A percentile compares a stretch with the other conserved stretches of the same genome.
phyloP scores from a whole-genome alignment of 495 filamentous ascomycete species.

The Articulospora tetracladia region DNA sequence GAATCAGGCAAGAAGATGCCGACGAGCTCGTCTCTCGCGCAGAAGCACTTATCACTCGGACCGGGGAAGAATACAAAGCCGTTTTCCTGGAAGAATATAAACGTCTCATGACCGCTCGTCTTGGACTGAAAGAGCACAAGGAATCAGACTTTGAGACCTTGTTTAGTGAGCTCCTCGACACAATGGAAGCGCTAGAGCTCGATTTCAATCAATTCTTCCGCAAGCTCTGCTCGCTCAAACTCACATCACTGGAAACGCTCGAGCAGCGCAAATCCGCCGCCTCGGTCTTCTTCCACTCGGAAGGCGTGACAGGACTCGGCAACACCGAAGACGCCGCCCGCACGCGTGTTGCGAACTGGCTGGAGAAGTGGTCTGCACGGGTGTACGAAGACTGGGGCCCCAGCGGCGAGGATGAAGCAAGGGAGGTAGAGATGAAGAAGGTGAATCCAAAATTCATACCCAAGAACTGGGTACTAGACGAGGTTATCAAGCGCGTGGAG shows the following conservation, averaged over 20 bases:
- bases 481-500: slow-evolving; percentile 85
- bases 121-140: slow-evolving; percentile 65
- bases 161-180: slow-evolving; percentile 77
- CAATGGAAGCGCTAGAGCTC: slow-evolving; percentile 70
- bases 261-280: slow-evolving; percentile 54
- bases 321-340: slow-evolving; percentile 54
- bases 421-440: slow-evolving; percentile 69
- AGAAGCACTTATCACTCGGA: slow-evolving; percentile 71
- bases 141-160: slow-evolving; percentile 72
- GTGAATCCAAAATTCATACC: slow-evolving; percentile 93
- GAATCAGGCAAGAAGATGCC: slow-evolving; percentile 63
- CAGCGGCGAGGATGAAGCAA: slow-evolving; percentile 48
- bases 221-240: slow-evolving; percentile 54
- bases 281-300: slow-evolving; percentile 65
- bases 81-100: slow-evolving; percentile 87
- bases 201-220: slow-evolving; percentile 95
- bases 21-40: slow-evolving; percentile 71
- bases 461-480: slow-evolving; percentile 87
- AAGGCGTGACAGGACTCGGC: slow-evolving; percentile 51
- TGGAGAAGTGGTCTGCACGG: slow-evolving; percentile 65
- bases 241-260: slow-evolving; percentile 57
- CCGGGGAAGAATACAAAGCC: slow-evolving; percentile 79
- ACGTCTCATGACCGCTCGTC: slow-evolving; percentile 67
- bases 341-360: slow-evolving; percentile 67
- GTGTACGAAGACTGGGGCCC: slow-evolving; percentile 69